A percentile compares a stretch with the other conserved stretches of the same genome.
These are phyloP conservation scores for Cercophora sp. DNA, from an alignment of 495 filamentous ascomycete genomes.

Conservation along the genomic window DNA sequence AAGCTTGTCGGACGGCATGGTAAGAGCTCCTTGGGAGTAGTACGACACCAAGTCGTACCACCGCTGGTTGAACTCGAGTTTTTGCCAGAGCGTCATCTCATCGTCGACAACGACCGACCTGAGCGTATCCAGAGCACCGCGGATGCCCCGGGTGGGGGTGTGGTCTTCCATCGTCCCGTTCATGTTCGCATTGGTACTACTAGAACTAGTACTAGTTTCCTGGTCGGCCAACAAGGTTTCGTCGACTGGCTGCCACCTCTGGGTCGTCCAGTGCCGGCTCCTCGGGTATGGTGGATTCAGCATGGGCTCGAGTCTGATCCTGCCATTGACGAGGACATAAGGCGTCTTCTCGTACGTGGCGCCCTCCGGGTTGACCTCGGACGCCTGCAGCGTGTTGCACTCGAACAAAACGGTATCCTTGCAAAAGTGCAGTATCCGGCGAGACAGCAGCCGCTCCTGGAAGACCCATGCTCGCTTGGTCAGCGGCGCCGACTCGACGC, in stretches of 20 bases:
- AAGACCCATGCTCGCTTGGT: background rate
- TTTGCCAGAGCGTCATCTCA: background rate
- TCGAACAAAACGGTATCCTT: constrained; percentile 27
- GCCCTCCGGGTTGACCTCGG: background rate
- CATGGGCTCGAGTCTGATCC: background rate
- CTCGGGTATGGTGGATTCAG: too few species aligned
- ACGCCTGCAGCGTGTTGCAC: constrained; percentile 17
- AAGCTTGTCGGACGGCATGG: constrained; percentile 8
- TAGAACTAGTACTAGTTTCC: background rate
- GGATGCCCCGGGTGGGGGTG: constrained; percentile 3
- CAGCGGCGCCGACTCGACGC: background rate
- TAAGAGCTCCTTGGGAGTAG: constrained; percentile 13
- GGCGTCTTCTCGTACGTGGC: background rate
- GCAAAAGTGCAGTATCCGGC: constrained; percentile 24
- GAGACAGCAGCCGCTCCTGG: constrained; percentile 20
- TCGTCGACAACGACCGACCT: background rate
- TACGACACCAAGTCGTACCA: constrained; percentile 12
- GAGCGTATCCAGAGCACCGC: constrained; percentile 13
- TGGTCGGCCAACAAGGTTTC: background rate
- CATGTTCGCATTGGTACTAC: too few species aligned
- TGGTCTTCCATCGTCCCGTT: too few species aligned
- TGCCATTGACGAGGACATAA: constrained; percentile 1
- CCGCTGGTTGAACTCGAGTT: constrained; percentile 8
- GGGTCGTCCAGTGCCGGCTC: too few species aligned
- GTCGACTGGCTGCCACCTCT: too few species aligned